Conservation (phyloP, 2,329 filamentous ascomycete genomes). For the Purpureocillium takamizusanense region DNA sequence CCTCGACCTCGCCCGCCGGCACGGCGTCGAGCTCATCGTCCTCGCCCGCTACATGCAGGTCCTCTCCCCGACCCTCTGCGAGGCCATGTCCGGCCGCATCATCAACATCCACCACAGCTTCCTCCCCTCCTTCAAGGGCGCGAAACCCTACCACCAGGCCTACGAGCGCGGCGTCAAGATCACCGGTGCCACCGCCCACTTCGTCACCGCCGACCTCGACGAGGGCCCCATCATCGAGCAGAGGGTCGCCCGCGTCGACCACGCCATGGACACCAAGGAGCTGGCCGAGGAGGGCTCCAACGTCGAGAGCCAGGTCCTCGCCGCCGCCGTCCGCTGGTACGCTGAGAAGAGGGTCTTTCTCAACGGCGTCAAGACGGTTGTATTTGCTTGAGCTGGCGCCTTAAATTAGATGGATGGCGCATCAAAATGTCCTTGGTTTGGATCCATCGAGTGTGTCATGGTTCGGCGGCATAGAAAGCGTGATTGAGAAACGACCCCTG, state of each 20-base stretch:
- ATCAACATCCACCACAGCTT: constrained; percentile 92
- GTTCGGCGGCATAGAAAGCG: neutral
- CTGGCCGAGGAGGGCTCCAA: constrained; percentile 74
- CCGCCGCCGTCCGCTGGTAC: constrained; percentile 76
- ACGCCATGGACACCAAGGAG: constrained; percentile 66
- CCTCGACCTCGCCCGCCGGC: constrained; percentile 57
- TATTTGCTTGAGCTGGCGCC: constrained; percentile 37
- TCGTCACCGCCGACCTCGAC: constrained; percentile 76
- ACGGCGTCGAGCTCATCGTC: constrained; percentile 70
- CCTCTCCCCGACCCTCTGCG: constrained; percentile 63
- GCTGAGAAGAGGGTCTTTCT: constrained; percentile 69
- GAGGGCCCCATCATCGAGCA: constrained; percentile 88
- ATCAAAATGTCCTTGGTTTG: too few species aligned
- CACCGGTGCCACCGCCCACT: constrained; percentile 77
- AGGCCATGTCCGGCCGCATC: constrained; percentile 74
- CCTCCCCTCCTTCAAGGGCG: constrained; percentile 80
- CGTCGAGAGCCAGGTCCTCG: constrained; percentile 75
- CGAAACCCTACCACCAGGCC: constrained; percentile 81
- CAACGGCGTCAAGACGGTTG: constrained; percentile 72
- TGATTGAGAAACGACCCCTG: neutral
- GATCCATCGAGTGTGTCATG: too few species aligned
- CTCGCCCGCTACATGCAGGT: constrained; percentile 86
- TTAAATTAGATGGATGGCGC: too few species aligned
- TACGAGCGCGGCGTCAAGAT: constrained; percentile 84
- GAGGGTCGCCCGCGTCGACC: constrained; percentile 67